Base-by-base conservation (phyloP, 2,329 filamentous ascomycete species). In the Aspergillus tanneri region DNA sequence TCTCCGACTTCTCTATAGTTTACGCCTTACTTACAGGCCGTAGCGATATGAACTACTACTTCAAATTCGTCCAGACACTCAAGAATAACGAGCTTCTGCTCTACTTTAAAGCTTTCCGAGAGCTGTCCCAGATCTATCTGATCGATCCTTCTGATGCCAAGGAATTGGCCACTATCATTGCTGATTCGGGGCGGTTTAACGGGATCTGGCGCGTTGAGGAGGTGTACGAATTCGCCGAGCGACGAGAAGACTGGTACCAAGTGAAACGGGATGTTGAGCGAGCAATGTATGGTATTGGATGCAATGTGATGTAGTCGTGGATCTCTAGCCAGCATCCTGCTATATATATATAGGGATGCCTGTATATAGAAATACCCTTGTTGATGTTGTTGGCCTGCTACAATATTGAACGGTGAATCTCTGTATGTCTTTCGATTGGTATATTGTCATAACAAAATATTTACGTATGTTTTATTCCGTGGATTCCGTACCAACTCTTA, bases 261-360 rank as follows among this genome's bases (percentile, higher is more conserved):
- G 89, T 99, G 9, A 87, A 87, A 73, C 83, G 82, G 55, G 84
- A 90, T 54, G 93, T 99, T 5, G 93, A 99, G 76, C 86, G 88
- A 71, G 90, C 90, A 53, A 96, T 99, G 90, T 97, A 96, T 72
- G 93, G 93, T 4, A 82, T 96, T 67, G 92, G 93, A 51, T 99
- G 93, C 70, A 68, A 67, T 37, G 65, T 95, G 35, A 97, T 96
- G 90, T 97, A 71, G 34, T 5, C 25, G 42, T 38, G 18, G 4
- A 43, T 32, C 52, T 56, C 57, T 51, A 54, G 49, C 46, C 36
- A 41, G 50, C 43, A 53, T 50, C 52, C 47, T 49, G 45, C 19
- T 56, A 25, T 53, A 54, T 47, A 54, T 50, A 55, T 49, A 52
- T 19, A 47, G 46, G 43, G 18, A 23, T n/a, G 18, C 16, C 34